Evolutionary conservation across 805 yeast species (phyloP), one percentile per base, ranked within the genome.

Genomic region (Crinitomyces ghanaensis): DNA sequence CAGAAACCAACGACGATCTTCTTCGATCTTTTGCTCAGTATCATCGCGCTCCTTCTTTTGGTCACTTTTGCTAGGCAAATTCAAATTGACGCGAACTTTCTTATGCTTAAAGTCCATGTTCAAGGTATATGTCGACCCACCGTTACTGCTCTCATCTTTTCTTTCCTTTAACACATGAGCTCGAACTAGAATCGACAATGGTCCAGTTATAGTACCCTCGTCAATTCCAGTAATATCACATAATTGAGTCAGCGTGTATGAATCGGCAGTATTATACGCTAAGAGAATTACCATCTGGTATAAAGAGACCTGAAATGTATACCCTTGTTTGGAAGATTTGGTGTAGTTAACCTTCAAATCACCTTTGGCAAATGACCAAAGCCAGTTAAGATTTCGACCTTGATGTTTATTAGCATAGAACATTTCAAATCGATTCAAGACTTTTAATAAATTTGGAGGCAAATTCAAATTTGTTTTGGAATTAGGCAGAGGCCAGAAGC

Each of bases 361-460:
- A 39, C 93, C 91, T 55, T 88, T 79, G 30, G 93, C 83, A 52
- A 83, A 74, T 48, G 84, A 79, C 96, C 96, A 91, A 39, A 88
- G 69, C 99, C 99, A 91, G 51, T 82, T 80, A 47, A 91, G 69
- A 43, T 83, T 75, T 56, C 97, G 71, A 8, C 96, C 96, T 41
- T 65, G 72, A 56, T 88, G 96, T 48, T 79, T 77, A 22, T 66
- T 62, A 27, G 71, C 65, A 56, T 88, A 93, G 39, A 80, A 66
- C 26, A 69, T 66, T 36, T 74, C 74, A 35, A 88, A 74, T 34
- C 71, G 70, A 34, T 76, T 72, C 46, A 77, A 72, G 1, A 93
- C 71, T 26, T 66, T 64, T 36, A 63, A 53, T 38, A 93, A 65
- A 42, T 74, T 80, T 4, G 65, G 54, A 1, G 98, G 96, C 30